phyloP scores from a whole-genome alignment of 495 filamentous ascomycete genomes.

The Monascus purpureus region DNA sequence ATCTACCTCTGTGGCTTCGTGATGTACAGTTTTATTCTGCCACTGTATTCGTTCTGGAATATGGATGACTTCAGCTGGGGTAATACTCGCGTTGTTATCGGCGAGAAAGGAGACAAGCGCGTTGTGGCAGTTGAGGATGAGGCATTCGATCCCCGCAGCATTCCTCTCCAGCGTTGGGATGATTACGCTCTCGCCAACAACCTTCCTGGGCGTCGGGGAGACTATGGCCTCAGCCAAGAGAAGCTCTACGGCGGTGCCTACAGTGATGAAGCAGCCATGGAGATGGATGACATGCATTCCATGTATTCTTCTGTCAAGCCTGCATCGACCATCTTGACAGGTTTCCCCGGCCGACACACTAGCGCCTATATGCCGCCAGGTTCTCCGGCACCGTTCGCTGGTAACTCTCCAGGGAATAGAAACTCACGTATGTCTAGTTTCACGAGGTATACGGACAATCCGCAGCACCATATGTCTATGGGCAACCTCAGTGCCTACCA shows the following conservation, averaged over 20 bases:
- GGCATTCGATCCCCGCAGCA: constrained; percentile 75
- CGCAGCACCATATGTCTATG: constrained; percentile 46
- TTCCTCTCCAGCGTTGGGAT: constrained; percentile 93
- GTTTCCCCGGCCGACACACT: constrained; percentile 54
- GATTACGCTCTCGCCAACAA: constrained; percentile 88
- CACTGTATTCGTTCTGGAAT: constrained; percentile 98
- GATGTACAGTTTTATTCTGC: constrained; percentile 82
- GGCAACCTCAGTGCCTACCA: constrained; percentile 46
- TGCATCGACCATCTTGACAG: constrained; percentile 80
- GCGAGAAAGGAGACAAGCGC: constrained; percentile 81
- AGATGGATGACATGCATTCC: constrained; percentile 96
- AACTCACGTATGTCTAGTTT: constrained; percentile 45
- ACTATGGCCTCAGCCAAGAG: constrained; percentile 37
- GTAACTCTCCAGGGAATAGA: constrained; percentile 35
- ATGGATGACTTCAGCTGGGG: constrained; percentile 98
- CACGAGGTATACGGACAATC: constrained; percentile 37
- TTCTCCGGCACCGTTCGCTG: constrained; percentile 55
- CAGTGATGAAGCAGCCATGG: constrained; percentile 52
- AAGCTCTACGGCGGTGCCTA: constrained; percentile 47
- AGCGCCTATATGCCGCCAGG: constrained; percentile 66
- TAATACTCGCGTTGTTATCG: constrained; percentile 93
- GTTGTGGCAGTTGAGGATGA: constrained; percentile 79
- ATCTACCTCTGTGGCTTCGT: constrained; percentile 93
- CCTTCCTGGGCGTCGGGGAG: constrained; percentile 79
- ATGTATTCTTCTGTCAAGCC: constrained; percentile 92